Base-by-base conservation (phyloP, 495 filamentous ascomycete species). In the Daldinia bambusicola region DNA sequence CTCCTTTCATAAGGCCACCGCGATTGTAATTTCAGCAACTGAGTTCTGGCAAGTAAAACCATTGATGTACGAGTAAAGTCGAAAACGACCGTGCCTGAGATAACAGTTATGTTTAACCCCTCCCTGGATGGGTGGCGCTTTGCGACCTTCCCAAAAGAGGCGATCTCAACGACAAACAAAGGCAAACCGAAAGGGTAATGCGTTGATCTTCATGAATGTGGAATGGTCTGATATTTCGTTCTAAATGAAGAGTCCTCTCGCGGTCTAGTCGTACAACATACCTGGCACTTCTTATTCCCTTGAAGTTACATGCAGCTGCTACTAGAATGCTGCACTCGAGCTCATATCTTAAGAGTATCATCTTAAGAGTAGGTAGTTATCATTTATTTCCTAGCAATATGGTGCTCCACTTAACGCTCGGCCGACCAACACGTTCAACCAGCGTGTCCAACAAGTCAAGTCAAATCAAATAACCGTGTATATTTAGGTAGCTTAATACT, bases 131-230 rank as follows among this genome's bases (percentile, higher is more conserved):
- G 18, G 43, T 57, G 32, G 63, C 30, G 50, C 31, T 45, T 61
- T 61, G 48, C 56, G 63, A 67, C 64, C 64, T 67, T 67, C 64
- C 64, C 26, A 36, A 67, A 61, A 16, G 7, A 32, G 61, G 3
- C 14, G 61, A 56, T 8, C 34, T 31, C 20, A 36, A 10, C 6
- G 34, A 45, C 40, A 6, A 57, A 38, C 40, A 6, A 57, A 38
- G 18, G 55, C 8, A 6, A 12, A 12, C 32, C 36, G 10, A 38
- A 22, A 48, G 9, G 43, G 18, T 9, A 16, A 48, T 48, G 43
- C 18, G 55, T 18, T 57, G 32, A 38, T 57, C 55, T 57, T 38
- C 55, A 20, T 57, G 9, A 16, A 38, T 57, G 55, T 22, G 55
- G 32, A 57, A 34, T 38, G n/a, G 9, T 6, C 22, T 31, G 20